Conservation (phyloP, 805 yeast genomes). For the Yamadazyma paraphyllophila region DNA sequence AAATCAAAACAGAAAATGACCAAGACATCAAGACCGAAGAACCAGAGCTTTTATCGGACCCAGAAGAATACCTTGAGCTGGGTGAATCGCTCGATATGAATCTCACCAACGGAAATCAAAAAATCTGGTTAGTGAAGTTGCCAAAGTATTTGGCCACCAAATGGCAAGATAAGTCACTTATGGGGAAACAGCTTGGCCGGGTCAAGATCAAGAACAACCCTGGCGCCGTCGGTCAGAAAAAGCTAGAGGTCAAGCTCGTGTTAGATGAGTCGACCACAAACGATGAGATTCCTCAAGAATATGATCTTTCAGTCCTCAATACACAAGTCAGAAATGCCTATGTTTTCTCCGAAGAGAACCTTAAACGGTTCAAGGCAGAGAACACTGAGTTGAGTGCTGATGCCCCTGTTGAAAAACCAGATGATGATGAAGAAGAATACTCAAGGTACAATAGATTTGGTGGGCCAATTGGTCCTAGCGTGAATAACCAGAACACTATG, state of each 20-base stretch:
- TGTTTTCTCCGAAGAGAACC: conserved; percentile 83
- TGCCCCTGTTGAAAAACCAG: conserved; percentile 12
- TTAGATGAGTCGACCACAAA: conserved; percentile 33
- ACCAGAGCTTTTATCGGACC: conserved; percentile 40
- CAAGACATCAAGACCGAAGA: conserved; percentile 17
- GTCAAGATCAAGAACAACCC: conserved; percentile 64
- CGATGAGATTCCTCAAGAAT: conserved; percentile 70
- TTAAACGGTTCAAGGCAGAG: conserved; percentile 55
- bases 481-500: conserved; percentile 23
- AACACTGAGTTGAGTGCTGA: conserved; percentile 13
- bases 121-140: conserved; percentile 88
- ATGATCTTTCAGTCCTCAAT: conserved; percentile 75
- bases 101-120: conserved; percentile 56
- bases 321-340: conserved; percentile 81
- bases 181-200: conserved; percentile 77
- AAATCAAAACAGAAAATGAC: conserved; percentile 17
- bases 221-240: conserved; percentile 19
- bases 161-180: conserved; percentile 63
- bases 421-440: conserved; percentile 9
- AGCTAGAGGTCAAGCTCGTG: conserved; percentile 54
- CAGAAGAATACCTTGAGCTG: conserved; percentile 46
- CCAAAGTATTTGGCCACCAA: conserved; percentile 83
- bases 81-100: conserved; percentile 80
- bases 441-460: conserved; percentile 10
- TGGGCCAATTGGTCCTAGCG: background rate